Base-by-base conservation (phyloP, 192 early-diverging fungal genomes). In the Umbelopsis sp. region DNA sequence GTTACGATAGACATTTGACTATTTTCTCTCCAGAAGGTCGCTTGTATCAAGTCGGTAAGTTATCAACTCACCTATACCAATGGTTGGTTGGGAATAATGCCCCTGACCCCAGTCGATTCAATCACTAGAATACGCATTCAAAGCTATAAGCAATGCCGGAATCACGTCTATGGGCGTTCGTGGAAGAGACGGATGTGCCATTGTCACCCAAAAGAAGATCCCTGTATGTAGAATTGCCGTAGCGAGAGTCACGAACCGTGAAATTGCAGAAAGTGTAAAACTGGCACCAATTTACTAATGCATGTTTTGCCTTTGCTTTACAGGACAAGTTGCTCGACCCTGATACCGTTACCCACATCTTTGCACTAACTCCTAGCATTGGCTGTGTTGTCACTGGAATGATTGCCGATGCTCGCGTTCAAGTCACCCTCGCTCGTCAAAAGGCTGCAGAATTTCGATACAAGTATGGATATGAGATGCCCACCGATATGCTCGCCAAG, bases 1-100 rank as follows among this genome's bases (percentile, higher is more conserved):
- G 95, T 73, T 97, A 99, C 83, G 98, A 99, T 86, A 92, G 98
- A 69, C 97, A 99, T 77, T 98, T 99, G 79, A 99, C 98, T 67
- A 93, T 99, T 79, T 99, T 99, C 77, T 99, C 98, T 27, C 97
- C 98, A 22, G 98, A 99, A 77, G 98, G 98, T 67, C 88, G 96
- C 49, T 88, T 99, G 65, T 99, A 99, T 80, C 98, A 99, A 95
- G 96, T 99, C 67, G 95, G 95, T 97, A 91, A 67, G 74, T 47
- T 35, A 2, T 1, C 37, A 41, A 6, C 6, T 6, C 37, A 41
- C 37, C 37, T 6, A 1, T 10, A 41, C 37, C 27, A 30, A 41
- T 10, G 37, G 10, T 6, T 9, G 2, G n/a, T n/a, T n/a, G n/a
- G n/a, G 37, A 30, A 30, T 30, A 30, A 3, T 41, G 6, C 37